phyloP scores from a whole-genome alignment of 805 yeast species.

The Suhomyces sp. region DNA sequence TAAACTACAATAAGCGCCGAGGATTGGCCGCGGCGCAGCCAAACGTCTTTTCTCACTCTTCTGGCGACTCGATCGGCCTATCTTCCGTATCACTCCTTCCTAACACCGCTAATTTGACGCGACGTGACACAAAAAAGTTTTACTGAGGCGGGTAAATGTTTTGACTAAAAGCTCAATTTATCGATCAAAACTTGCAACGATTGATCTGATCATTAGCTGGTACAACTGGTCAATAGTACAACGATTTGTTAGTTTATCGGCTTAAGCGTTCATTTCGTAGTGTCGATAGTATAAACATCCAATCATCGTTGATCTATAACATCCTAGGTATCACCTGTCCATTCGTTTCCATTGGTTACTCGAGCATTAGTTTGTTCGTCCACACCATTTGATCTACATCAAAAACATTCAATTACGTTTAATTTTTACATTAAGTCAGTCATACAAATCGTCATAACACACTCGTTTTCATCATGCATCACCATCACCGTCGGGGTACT shows the following conservation, averaged over 20 bases:
- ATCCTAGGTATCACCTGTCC: not conserved
- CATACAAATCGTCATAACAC: not conserved
- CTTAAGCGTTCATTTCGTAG: not conserved
- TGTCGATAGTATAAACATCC: not conserved
- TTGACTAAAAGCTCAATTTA: not conserved
- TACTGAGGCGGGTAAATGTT: constrained; percentile 5
- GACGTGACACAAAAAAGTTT: constrained; percentile 6
- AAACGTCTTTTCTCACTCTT: not conserved
- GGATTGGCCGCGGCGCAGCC: not conserved
- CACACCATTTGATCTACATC: not conserved
- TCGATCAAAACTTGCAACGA: not conserved
- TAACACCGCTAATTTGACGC: not conserved
- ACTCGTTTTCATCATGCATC: not conserved
- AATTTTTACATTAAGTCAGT: too few relatives aligned
- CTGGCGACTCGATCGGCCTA: not conserved
- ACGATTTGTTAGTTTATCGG: not conserved
- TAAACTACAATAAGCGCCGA: not conserved
- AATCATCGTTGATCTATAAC: not conserved
- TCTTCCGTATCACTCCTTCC: not conserved
- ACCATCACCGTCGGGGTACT: not conserved
- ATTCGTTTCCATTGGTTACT: not conserved
- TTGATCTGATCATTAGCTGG: not conserved
- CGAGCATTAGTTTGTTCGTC: not conserved
- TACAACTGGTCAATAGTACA: not conserved
- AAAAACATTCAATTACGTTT: too few relatives aligned